These are phyloP conservation scores for Penicillium roqueforti DNA, from an alignment of 495 filamentous ascomycete genomes.

Conservation along the genomic window DNA sequence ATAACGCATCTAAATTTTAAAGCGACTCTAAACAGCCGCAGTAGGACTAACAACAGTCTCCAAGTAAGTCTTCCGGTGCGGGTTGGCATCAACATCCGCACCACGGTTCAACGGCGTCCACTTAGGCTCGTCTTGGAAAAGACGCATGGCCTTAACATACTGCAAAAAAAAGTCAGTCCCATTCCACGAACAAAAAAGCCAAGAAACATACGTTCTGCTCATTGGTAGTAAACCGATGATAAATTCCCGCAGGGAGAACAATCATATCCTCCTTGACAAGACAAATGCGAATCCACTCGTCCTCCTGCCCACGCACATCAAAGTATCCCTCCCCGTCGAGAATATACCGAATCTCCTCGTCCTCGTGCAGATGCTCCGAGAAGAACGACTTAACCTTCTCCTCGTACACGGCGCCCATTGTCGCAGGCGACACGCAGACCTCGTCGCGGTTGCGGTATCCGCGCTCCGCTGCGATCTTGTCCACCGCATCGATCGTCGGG, in stretches of 20 bases:
- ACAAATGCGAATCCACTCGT: constrained; percentile 83
- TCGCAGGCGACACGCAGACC: constrained; percentile 79
- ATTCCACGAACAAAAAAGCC: not conserved
- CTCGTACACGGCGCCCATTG: constrained; percentile 78
- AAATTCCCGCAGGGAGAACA: constrained; percentile 93
- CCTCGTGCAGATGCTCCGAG: constrained; percentile 92
- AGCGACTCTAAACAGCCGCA: constrained; percentile 24
- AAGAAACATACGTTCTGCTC: constrained; percentile 68
- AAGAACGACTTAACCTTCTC: constrained; percentile 92
- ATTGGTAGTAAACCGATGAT: constrained; percentile 95
- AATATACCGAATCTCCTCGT: constrained; percentile 98
- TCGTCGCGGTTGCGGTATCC: constrained; percentile 94
- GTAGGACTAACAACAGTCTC: constrained; percentile 28
- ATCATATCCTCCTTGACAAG: constrained; percentile 71
- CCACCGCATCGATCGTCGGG: constrained; percentile 58
- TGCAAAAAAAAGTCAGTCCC: constrained; percentile 34
- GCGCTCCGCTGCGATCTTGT: constrained; percentile 68
- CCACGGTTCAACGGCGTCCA: constrained; percentile 92
- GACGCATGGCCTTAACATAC: constrained; percentile 93
- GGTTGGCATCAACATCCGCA: constrained; percentile 72
- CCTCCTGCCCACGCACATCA: constrained; percentile 68
- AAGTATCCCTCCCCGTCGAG: constrained; percentile 88
- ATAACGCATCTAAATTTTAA: constrained; percentile 16
- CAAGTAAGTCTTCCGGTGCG: constrained; percentile 72
- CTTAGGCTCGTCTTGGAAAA: constrained; percentile 98